phyloP scores from a whole-genome alignment of 2,329 filamentous ascomycete genomes.

The Aspergillus sergii region DNA sequence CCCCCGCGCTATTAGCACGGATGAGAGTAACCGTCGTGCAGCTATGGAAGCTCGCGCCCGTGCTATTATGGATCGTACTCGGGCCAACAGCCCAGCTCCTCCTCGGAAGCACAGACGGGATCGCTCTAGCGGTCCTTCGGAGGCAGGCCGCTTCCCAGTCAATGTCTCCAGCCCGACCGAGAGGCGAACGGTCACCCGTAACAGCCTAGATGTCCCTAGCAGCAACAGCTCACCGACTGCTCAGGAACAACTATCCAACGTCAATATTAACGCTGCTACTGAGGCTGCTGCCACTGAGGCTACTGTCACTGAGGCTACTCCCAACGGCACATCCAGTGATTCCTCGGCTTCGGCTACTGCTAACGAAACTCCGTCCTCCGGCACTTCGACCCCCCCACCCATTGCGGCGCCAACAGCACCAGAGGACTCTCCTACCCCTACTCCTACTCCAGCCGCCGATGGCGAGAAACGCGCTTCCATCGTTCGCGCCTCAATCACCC shows the following conservation, averaged over 20 bases:
- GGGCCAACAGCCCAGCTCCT: conserved; percentile 69
- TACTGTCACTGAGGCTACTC: conserved; percentile 38
- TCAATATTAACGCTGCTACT: conserved; percentile 23
- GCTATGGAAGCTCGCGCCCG: conserved; percentile 92
- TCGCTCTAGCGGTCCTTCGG: conserved; percentile 68
- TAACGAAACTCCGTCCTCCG: conserved; percentile 29
- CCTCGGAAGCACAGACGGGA: conserved; percentile 70
- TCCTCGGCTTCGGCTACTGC: conserved; percentile 28
- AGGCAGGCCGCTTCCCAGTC: conserved; percentile 86
- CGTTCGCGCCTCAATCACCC: conserved; percentile 55
- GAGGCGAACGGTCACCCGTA: conserved; percentile 55
- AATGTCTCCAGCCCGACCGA: conserved; percentile 64
- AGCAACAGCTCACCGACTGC: conserved; percentile 51
- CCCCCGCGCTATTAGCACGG: conserved; percentile 85
- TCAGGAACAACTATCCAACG: conserved; percentile 32
- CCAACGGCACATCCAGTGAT: conserved; percentile 48
- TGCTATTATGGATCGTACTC: conserved; percentile 70
- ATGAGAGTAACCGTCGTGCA: conserved; percentile 91
- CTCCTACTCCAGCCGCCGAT: conserved; percentile 30
- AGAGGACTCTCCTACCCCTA: conserved; percentile 39
- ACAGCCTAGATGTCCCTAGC: conserved; percentile 81
- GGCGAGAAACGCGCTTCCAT: conserved; percentile 69
- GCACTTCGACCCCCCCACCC: conserved; percentile 31
- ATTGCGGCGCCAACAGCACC: conserved; percentile 28
- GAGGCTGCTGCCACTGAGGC: conserved; percentile 44